A percentile compares a stretch with the other conserved stretches of the same genome.
Evolutionary conservation across 164 flowering plant species (phyloP).

Genomic region (Tetrastigma voinierianum): DNA sequence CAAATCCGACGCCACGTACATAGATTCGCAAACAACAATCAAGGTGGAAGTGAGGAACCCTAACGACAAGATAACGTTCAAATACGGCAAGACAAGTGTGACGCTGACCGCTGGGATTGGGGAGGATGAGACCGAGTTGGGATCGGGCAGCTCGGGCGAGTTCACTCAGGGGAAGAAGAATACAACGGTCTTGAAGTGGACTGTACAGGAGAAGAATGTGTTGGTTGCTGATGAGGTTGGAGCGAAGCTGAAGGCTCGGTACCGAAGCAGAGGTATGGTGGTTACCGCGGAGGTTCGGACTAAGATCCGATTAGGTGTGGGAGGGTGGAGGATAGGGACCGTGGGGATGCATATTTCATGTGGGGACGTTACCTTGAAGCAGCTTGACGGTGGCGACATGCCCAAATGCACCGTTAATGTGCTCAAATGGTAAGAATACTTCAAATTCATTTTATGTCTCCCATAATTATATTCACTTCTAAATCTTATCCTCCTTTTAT

Average conservation of each 20-base stretch:
- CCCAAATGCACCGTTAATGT: slow-evolving; percentile 47
- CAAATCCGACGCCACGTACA: slow-evolving; percentile 44
- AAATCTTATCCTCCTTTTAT: no score
- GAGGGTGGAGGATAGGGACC: slow-evolving; percentile 26
- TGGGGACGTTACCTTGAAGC: slow-evolving; percentile 33
- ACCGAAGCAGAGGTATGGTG: slow-evolving; percentile 25
- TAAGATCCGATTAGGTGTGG: slow-evolving; percentile 30
- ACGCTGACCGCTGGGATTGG: slow-evolving; percentile 16
- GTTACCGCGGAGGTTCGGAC: slow-evolving; percentile 35
- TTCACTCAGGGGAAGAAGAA: slow-evolving; percentile 40
- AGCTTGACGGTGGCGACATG: slow-evolving; percentile 27
- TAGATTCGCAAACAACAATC: slow-evolving; percentile 29
- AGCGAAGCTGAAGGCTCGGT: slow-evolving; percentile 24
- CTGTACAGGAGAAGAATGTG: slow-evolving; percentile 19
- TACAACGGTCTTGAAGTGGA: slow-evolving; percentile 43
- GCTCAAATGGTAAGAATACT: slow-evolving; percentile 40
- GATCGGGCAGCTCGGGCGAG: slow-evolving; percentile 24
- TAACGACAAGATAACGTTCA: slow-evolving; percentile 32
- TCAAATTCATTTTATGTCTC: not conserved
- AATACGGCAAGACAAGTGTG: slow-evolving; percentile 28
- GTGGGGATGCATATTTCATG: slow-evolving; percentile 35
- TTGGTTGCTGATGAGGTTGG: slow-evolving; percentile 35
- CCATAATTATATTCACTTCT: not conserved
- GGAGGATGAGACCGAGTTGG: slow-evolving; percentile 33
- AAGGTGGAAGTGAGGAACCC: slow-evolving; percentile 50